Conservation (phyloP, 129 eudicot genomes). For the Solidago caesia region DNA sequence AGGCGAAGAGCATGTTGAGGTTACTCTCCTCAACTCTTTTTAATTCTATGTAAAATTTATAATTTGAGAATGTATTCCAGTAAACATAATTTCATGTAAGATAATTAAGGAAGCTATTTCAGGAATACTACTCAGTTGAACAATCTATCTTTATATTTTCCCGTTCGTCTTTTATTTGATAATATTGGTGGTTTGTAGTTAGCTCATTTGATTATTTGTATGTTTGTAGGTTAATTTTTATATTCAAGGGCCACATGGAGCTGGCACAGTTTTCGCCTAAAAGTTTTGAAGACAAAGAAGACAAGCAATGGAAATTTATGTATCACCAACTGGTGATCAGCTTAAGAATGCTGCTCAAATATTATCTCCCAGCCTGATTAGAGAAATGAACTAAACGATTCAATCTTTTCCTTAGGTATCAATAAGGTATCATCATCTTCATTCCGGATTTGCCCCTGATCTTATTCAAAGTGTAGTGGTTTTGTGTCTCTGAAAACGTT, state of each 20-base stretch:
- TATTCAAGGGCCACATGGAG: slow-evolving; percentile 91
- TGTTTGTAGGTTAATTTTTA: slow-evolving; percentile 64
- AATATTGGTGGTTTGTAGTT: too few relatives aligned
- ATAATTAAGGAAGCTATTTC: background rate
- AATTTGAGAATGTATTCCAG: background rate
- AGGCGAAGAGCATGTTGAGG: slow-evolving; percentile 87
- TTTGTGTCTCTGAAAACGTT: background rate
- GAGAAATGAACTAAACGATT: slow-evolving; percentile 8
- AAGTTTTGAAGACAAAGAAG: slow-evolving; percentile 78
- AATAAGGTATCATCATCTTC: slow-evolving; percentile 14
- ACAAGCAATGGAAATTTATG: slow-evolving; percentile 85
- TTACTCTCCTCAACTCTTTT: slow-evolving; percentile 19
- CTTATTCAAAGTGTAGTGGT: background rate
- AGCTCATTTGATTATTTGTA: too few relatives aligned
- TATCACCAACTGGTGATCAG: slow-evolving; percentile 72
- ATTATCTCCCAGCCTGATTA: slow-evolving; percentile 68
- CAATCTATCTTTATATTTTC: background rate
- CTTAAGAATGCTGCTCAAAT: slow-evolving; percentile 74
- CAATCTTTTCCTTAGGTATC: slow-evolving; percentile 6
- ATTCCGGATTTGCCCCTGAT: background rate
- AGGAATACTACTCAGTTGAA: background rate
- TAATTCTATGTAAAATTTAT: background rate
- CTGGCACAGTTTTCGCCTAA: slow-evolving; percentile 63
- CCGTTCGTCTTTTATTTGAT: background rate
- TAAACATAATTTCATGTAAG: background rate